These are phyloP conservation scores for Solanum piurae DNA, from an alignment of 257 asterid species.

Conservation along the genomic window DNA sequence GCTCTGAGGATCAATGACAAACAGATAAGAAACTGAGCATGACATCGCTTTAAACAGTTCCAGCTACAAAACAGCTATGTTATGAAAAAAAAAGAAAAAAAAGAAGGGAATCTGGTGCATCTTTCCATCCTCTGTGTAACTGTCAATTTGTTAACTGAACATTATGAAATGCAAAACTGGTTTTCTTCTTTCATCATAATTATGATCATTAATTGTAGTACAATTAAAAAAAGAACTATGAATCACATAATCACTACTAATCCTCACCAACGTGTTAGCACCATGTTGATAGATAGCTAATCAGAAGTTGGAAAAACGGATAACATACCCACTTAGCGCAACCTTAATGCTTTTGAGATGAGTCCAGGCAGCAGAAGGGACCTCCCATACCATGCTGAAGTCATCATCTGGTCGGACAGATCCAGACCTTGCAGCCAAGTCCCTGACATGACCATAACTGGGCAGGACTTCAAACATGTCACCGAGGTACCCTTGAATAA, in stretches of 20 bases:
- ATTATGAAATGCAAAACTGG: neutral
- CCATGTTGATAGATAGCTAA: neutral
- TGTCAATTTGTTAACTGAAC: neutral
- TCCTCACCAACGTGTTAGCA: neutral
- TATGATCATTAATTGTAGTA: neutral
- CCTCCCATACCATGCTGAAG: slow-evolving; percentile 98
- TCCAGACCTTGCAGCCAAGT: slow-evolving; percentile 94
- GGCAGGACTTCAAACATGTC: slow-evolving; percentile 88
- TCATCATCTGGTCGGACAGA: slow-evolving; percentile 93
- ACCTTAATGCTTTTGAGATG: slow-evolving; percentile 84
- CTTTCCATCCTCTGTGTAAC: neutral
- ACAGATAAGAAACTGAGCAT: slow-evolving; percentile 14
- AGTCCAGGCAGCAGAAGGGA: slow-evolving; percentile 91
- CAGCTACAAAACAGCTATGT: neutral
- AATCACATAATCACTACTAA: neutral
- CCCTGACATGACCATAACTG: slow-evolving; percentile 91
- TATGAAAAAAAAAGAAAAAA: neutral
- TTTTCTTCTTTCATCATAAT: neutral
- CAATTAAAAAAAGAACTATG: neutral
- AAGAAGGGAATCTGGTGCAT: neutral
- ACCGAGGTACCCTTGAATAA: slow-evolving; percentile 92
- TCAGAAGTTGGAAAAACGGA: slow-evolving; percentile 2
- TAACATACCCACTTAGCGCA: slow-evolving; percentile 74
- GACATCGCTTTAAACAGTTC: neutral
- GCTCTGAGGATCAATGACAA: slow-evolving; percentile 49